phyloP scores from a whole-genome alignment of 2,329 filamentous ascomycete species.

The Fusarium verrucosum region DNA sequence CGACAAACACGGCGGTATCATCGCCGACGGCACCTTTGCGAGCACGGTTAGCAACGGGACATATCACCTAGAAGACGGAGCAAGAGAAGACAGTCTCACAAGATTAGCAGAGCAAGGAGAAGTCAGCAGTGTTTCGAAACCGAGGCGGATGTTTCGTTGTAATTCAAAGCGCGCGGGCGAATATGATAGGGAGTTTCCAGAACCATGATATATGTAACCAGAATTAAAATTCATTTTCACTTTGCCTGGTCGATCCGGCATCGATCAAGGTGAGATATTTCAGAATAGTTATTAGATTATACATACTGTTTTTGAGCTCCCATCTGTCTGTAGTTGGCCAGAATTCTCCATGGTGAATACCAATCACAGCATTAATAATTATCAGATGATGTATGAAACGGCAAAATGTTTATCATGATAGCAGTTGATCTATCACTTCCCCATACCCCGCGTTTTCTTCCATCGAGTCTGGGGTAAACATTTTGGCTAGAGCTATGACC shows the following conservation, averaged over 20 bases:
- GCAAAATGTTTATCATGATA: slow-evolving; percentile 3
- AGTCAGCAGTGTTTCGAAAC: slow-evolving; percentile 5
- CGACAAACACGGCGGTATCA: slow-evolving; percentile 25
- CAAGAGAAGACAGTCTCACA: slow-evolving; percentile 2
- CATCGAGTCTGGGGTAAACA: slow-evolving; percentile 11
- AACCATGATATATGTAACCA: slow-evolving; percentile 3
- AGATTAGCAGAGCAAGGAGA: not conserved
- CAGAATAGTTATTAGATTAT: no score
- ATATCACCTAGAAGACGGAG: slow-evolving; percentile 13
- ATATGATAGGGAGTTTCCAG: slow-evolving; percentile 15
- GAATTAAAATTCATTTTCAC: not conserved
- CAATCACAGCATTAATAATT: no score
- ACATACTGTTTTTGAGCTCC: no score
- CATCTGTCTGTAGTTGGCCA: no score
- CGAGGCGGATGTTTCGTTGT: slow-evolving; percentile 21
- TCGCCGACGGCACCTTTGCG: slow-evolving; percentile 34
- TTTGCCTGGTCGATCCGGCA: no score
- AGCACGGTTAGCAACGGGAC: slow-evolving; percentile 21
- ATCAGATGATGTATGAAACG: not conserved
- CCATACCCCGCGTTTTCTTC: not conserved
- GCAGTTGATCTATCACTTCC: not conserved
- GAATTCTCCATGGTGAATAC: no score
- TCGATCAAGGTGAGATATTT: no score
- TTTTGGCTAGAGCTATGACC: slow-evolving; percentile 15
- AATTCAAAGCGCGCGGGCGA: slow-evolving; percentile 19